phyloP scores from a whole-genome alignment of 2,329 filamentous ascomycete species.

The Hypoxylon sp. region DNA sequence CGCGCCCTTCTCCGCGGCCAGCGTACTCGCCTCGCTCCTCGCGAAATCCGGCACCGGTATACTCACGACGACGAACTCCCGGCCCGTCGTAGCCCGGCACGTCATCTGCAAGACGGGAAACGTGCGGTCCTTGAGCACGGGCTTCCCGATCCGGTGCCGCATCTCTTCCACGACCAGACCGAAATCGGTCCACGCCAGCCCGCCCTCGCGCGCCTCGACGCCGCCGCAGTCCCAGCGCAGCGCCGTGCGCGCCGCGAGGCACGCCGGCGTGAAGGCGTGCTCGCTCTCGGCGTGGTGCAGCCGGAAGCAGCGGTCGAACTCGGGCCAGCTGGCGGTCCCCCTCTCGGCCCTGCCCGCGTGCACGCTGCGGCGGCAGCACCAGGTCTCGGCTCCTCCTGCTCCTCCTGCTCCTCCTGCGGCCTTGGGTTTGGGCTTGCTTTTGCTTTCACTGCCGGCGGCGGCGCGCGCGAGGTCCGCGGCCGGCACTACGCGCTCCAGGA shows the following conservation, averaged over 20 bases:
- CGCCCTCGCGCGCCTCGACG: slow-evolving; percentile 55
- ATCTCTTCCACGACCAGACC: slow-evolving; percentile 70
- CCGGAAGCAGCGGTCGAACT: slow-evolving; percentile 72
- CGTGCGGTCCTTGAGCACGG: slow-evolving; percentile 70
- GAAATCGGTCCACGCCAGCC: slow-evolving; percentile 60
- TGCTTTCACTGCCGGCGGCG: slow-evolving; percentile 35
- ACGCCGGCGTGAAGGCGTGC: slow-evolving; percentile 68
- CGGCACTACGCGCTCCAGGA: slow-evolving; percentile 64
- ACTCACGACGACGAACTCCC: slow-evolving; percentile 68
- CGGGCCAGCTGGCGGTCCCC: slow-evolving; percentile 71
- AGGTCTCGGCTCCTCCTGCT: slow-evolving; percentile 60
- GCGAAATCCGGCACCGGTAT: slow-evolving; percentile 63
- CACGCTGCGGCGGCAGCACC: slow-evolving; percentile 72
- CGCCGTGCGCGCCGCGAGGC: slow-evolving; percentile 59
- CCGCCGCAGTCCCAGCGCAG: slow-evolving; percentile 61
- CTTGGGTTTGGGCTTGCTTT: too few relatives aligned
- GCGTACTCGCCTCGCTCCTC: slow-evolving; percentile 48
- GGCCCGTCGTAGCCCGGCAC: slow-evolving; percentile 51
- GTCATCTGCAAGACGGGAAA: slow-evolving; percentile 76
- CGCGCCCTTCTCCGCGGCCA: slow-evolving; percentile 58
- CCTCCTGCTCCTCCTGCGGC: slow-evolving; percentile 13
- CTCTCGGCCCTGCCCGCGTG: slow-evolving; percentile 64
- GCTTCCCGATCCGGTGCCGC: slow-evolving; percentile 69
- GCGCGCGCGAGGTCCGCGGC: slow-evolving; percentile 57
- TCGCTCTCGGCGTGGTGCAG: slow-evolving; percentile 68